phyloP scores from a whole-genome alignment of 805 yeast genomes.

The Nakazawaea pomicola region DNA sequence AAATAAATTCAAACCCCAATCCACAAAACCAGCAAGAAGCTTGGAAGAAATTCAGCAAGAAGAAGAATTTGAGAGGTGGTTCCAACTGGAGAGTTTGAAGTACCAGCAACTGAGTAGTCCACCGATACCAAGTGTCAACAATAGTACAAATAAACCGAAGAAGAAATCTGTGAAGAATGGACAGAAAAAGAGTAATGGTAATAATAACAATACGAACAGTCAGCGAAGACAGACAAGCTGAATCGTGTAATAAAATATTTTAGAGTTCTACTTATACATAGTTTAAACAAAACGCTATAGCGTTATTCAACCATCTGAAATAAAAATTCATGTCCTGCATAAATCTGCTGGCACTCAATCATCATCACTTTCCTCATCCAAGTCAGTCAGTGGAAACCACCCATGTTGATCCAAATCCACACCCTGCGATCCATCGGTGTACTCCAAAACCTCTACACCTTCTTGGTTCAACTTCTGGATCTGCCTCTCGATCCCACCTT shows the following conservation, averaged over 20 bases:
- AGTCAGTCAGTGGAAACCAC: slow-evolving; percentile 60
- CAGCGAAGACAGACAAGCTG: background rate
- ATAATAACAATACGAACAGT: slow-evolving; percentile 7
- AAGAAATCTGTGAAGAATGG: too few species aligned
- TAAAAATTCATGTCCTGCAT: too few species aligned
- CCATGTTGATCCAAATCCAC: slow-evolving; percentile 47
- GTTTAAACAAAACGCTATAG: too few species aligned
- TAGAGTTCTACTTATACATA: too few species aligned
- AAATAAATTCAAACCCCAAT: background rate
- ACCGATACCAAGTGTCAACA: background rate
- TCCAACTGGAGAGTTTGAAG: slow-evolving; percentile 71
- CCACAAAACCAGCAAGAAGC: slow-evolving; percentile 31
- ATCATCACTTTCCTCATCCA: slow-evolving; percentile 18
- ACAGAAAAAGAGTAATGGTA: background rate
- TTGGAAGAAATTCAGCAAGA: slow-evolving; percentile 74
- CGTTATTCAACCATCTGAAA: too few species aligned
- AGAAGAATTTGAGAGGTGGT: slow-evolving; percentile 83
- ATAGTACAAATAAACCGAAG: slow-evolving; percentile 7
- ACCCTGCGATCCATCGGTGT: slow-evolving; percentile 24
- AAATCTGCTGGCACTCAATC: too few species aligned
- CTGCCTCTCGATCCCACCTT: slow-evolving; percentile 41
- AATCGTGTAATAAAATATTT: too few species aligned
- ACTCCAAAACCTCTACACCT: slow-evolving; percentile 34
- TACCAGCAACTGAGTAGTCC: slow-evolving; percentile 36
- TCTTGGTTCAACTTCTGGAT: slow-evolving; percentile 40